Evolutionary conservation across 148 eudicot genomes (phyloP), one percentile per base, ranked within the genome.

Genomic region (Suaeda aralocaspica): DNA sequence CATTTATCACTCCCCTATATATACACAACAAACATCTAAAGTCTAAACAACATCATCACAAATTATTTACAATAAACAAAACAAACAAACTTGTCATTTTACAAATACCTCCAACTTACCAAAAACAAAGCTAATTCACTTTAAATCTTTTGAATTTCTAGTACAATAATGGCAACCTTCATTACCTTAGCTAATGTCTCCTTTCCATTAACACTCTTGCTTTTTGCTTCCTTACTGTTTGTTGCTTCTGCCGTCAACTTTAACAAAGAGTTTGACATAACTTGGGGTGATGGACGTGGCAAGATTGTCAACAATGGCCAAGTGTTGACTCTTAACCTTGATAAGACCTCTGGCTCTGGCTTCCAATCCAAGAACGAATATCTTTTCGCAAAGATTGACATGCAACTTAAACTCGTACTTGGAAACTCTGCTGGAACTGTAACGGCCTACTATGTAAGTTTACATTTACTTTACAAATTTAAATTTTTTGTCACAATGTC

Each of bases 251-350:
- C 80, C 66, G 76, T 72, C 4, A 67, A 67, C 62, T 44, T 77
- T 3, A 11, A 51, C 48, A 50, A 28, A 46, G 67, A 77, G 51
- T 56, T 72, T 0, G 73, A 77, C 24, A 64, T 77, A 10, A 77
- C 76, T 29, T 77, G 80, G 80, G 80, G 80, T 26, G 68, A 72
- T 60, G 80, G 72, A 5, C 57, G 80, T 0, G 76, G 76, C 6
- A 77, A 72, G 64, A 72, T 77, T 34, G 9, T 72, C 12, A 51
- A 53, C 41, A 72, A 60, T 22, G 80, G 80, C 31, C 63, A 62
- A 33, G 60, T 39, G 34, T 63, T 77, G 2, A 77, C 72, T 5
- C 70, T 77, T 24, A 67, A 76, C 7, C 73, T 77, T 42, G 80
- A 77, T 58, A 66, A 72, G 59, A 26, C 69, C 34, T 77, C 80